Percentiles rank a stretch among this genome's conserved stretches.
phyloP scores from a whole-genome alignment of 345 rosid genomes.

The Syzygium jambos region DNA sequence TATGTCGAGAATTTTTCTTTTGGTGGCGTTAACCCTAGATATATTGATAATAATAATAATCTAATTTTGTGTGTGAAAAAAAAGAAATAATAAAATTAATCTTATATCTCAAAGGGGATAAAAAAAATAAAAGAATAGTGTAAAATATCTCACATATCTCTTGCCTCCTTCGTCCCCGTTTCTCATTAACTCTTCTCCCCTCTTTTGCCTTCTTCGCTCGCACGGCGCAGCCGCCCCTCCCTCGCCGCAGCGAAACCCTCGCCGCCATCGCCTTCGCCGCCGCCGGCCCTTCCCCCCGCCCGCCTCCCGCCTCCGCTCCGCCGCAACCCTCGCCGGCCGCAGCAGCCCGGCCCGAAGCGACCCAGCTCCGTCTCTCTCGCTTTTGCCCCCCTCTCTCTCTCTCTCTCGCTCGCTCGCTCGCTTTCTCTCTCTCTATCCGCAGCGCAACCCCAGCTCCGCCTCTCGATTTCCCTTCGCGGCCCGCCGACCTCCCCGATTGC shows the following conservation, averaged over 20 bases:
- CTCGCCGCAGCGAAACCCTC: neutral
- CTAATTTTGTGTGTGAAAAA: neutral
- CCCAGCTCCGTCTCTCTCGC: neutral
- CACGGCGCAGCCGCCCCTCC: neutral
- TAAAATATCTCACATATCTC: neutral
- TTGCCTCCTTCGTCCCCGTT: neutral
- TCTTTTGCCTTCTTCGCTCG: neutral
- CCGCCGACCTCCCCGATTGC: neutral
- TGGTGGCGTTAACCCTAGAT: neutral
- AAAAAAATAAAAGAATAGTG: neutral
- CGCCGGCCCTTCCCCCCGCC: neutral
- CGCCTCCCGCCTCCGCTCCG: neutral
- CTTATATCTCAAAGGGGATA: neutral
- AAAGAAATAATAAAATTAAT: neutral
- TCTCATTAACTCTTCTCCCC: neutral
- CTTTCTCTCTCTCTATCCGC: neutral
- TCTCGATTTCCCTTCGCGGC: neutral
- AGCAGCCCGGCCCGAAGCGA: neutral
- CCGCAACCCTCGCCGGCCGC: neutral
- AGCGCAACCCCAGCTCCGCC: neutral
- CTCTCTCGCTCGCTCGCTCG: neutral
- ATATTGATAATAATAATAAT: no score
- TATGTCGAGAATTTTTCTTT: no score
- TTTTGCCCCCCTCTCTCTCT: neutral
- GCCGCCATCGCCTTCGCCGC: neutral